These are phyloP conservation scores for Colletotrichum sojae DNA, from an alignment of 2,329 filamentous ascomycete species.

Conservation along the genomic window DNA sequence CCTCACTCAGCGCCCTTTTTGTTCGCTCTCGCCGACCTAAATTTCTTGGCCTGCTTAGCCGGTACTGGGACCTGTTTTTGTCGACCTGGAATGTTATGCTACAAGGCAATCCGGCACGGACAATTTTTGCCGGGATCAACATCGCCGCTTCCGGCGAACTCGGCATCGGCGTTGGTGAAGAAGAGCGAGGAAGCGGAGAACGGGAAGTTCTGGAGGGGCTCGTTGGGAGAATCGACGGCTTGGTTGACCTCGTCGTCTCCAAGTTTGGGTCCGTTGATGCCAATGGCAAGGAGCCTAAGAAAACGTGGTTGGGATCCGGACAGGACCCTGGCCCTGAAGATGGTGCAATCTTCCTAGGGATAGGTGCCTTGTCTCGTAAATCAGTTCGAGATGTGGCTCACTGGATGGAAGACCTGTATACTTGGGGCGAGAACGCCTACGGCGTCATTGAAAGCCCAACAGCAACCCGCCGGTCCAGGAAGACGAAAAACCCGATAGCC, in stretches of 20 bases:
- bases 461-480: conserved; percentile 70
- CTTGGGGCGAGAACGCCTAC: conserved; percentile 86
- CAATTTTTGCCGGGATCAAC: conserved; percentile 87
- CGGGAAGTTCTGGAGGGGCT: conserved; percentile 94
- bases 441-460: conserved; percentile 85
- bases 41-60: conserved; percentile 80
- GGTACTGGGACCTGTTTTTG: conserved; percentile 83
- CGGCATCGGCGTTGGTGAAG: conserved; percentile 94
- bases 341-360: conserved; percentile 88
- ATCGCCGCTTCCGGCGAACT: conserved; percentile 91
- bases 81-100: conserved; percentile 90
- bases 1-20: conserved; percentile 80
- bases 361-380: conserved; percentile 78
- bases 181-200: conserved; percentile 94
- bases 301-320: conserved; percentile 80
- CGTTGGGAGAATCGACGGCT: conserved; percentile 81
- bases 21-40: conserved; percentile 73
- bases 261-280: conserved; percentile 75
- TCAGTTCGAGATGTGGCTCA: conserved; percentile 81
- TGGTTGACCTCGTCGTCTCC: conserved; percentile 90
- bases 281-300: conserved; percentile 49
- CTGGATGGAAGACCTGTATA: conserved; percentile 92
- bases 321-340: conserved; percentile 79
- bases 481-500: conserved; percentile 48
- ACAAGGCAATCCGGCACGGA: conserved; percentile 87